Base-by-base conservation (phyloP, 139 green algal genomes). In the Coelastrella sp. region DNA sequence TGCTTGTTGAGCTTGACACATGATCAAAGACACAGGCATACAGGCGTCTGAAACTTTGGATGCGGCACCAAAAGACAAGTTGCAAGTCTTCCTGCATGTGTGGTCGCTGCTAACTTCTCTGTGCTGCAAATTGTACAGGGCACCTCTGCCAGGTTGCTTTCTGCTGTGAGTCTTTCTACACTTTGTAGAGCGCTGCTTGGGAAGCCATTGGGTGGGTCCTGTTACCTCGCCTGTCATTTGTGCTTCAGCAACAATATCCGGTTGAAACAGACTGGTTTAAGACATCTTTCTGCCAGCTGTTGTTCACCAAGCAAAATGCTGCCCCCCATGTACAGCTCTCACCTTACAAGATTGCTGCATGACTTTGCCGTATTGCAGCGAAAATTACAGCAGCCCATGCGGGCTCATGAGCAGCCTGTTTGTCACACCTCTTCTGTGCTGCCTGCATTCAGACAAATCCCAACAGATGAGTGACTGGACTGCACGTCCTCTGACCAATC, bases 391-490 rank as follows among this genome's bases (percentile, higher is more conserved):
- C n/a, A n/a, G n/a, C n/a, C n/a, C n/a, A n/a, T n/a, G n/a, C n/a
- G n/a, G n/a, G n/a, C n/a, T n/a, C n/a, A n/a, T n/a, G n/a, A n/a
- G n/a, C n/a, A n/a, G n/a, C n/a, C n/a, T n/a, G n/a, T n/a, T n/a
- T n/a, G n/a, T n/a, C n/a, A n/a, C n/a, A n/a, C n/a, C n/a, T n/a
- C n/a, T n/a, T n/a, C 45, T 13, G 45, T 57, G 15, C 45, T 57
- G 45, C 11, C 45, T 57, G 11, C 45, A 13, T 57, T 9, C 75
- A 82, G 75, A 94, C 86, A 94, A 94, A 83, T 74, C 68, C 34
- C 84, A 87, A 85, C 92, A 94, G 89, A 84, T 94, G 38, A 93
- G 87, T 17, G 84, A 94, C 76, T 96, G 93, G 93, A 89, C 89
- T 62, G 66, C 43, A 17, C 89, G 93, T 23, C 93, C 93, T 0